A percentile compares a stretch with the other conserved stretches of the same genome.
These are phyloP conservation scores for Neurospora discreta DNA, from an alignment of 495 filamentous ascomycete species.

Conservation along the genomic window DNA sequence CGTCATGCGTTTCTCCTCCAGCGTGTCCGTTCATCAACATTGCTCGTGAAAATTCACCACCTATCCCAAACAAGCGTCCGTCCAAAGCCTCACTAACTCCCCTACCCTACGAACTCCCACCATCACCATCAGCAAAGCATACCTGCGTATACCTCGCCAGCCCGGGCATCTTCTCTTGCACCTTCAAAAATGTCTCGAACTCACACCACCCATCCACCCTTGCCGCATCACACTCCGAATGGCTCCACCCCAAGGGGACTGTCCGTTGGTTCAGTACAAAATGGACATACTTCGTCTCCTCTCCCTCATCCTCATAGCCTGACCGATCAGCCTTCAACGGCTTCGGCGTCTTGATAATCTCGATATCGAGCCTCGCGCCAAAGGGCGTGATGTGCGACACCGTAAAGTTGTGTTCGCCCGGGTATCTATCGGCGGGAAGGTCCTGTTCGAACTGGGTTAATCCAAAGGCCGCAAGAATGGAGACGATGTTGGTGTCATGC, in stretches of 20 bases:
- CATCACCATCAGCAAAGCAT: conserved; percentile 43
- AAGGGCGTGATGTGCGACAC: conserved; percentile 50
- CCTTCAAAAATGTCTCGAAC: conserved; percentile 41
- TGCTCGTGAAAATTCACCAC: background rate
- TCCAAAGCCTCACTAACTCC: conserved; percentile 21
- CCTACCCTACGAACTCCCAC: conserved; percentile 38
- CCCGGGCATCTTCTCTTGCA: conserved; percentile 33
- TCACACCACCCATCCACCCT: conserved; percentile 59
- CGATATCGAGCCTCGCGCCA: conserved; percentile 50
- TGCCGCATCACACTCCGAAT: conserved; percentile 40
- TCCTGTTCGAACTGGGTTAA: conserved; percentile 53
- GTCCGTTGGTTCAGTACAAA: conserved; percentile 56
- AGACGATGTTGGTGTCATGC: conserved; percentile 73
- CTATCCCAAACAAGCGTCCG: background rate
- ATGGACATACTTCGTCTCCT: conserved; percentile 47
- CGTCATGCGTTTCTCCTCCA: background rate
- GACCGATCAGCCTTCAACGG: conserved; percentile 35
- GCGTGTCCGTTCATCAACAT: background rate
- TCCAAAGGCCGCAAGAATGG: conserved; percentile 61
- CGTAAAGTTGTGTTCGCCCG: conserved; percentile 38
- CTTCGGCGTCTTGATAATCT: conserved; percentile 47
- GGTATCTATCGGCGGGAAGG: conserved; percentile 33
- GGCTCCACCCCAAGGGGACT: conserved; percentile 44
- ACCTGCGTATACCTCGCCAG: conserved; percentile 40
- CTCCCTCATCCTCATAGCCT: conserved; percentile 20